Conservation (phyloP, 495 filamentous ascomycete species). For the Penicillium canescens region DNA sequence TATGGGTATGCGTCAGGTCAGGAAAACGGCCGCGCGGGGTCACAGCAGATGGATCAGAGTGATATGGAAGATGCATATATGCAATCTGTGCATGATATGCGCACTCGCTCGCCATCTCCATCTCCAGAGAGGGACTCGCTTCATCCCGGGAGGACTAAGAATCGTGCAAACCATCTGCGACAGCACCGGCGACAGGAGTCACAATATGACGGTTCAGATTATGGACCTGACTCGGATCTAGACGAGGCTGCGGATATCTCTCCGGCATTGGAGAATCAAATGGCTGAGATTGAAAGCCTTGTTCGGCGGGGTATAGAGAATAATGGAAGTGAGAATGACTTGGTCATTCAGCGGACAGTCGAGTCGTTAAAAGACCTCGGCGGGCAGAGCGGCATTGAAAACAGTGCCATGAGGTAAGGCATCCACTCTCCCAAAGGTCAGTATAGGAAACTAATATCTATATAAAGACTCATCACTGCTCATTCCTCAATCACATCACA, state of each 20-base stretch:
- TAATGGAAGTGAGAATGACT: slow-evolving; percentile 67
- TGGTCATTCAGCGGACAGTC: slow-evolving; percentile 68
- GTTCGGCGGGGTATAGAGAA: slow-evolving; percentile 71
- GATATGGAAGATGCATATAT: slow-evolving; percentile 38
- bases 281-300: slow-evolving; percentile 75
- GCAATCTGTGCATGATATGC: slow-evolving; percentile 26
- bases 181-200: slow-evolving; percentile 50
- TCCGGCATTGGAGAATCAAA: slow-evolving; percentile 68
- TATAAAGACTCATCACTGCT: slow-evolving; percentile 75
- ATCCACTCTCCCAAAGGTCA: slow-evolving; percentile 1
- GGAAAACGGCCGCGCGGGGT: slow-evolving; percentile 32
- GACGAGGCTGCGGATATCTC: slow-evolving; percentile 68
- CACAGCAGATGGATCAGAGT: slow-evolving; percentile 35
- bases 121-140: slow-evolving; percentile 28
- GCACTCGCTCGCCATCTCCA: slow-evolving; percentile 29
- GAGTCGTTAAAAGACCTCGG: slow-evolving; percentile 75
- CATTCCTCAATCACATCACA: slow-evolving; percentile 83
- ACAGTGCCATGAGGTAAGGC: slow-evolving; percentile 72
- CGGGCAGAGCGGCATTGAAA: slow-evolving; percentile 78
- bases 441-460: slow-evolving; percentile 18
- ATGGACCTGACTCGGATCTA: slow-evolving; percentile 70
- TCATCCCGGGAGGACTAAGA: slow-evolving; percentile 28
- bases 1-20: slow-evolving; percentile 45
- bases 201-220: slow-evolving; percentile 59
- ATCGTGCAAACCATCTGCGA: slow-evolving; percentile 33